Conservation (phyloP, 768 basidiomycete species). For the Tubosaeta brunneosetosa region DNA sequence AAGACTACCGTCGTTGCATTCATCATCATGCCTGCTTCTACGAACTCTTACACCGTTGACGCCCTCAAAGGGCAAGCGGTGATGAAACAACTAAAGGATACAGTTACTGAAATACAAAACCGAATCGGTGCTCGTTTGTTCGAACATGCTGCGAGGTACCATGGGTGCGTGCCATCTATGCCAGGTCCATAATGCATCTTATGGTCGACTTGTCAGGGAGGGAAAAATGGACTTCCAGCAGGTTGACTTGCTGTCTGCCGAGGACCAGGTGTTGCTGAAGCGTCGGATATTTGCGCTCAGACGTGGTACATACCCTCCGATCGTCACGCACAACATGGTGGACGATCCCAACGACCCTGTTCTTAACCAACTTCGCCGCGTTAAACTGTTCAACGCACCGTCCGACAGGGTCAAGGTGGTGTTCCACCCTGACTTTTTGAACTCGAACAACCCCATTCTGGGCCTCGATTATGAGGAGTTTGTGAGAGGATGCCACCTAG, state of each 20-base stretch:
- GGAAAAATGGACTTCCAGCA: constrained; percentile 70
- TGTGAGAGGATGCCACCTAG: constrained; percentile 94
- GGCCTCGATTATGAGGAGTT: constrained; percentile 99
- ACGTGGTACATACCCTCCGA: constrained; percentile 88
- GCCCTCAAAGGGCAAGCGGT: constrained; percentile 97
- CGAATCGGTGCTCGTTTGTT: constrained; percentile 89
- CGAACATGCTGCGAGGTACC: constrained; percentile 89
- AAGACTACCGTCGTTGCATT: constrained; percentile 91
- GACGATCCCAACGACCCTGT: constrained; percentile 93
- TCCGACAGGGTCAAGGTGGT: constrained; percentile 93
- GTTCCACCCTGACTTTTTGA: constrained; percentile 98
- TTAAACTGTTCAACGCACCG: constrained; percentile 87
- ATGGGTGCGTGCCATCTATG: constrained; percentile 55
- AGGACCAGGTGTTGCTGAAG: constrained; percentile 93
- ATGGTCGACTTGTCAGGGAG: constrained; percentile 42
- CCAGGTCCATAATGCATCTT: background rate
- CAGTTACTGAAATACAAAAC: constrained; percentile 92
- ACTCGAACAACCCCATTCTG: constrained; percentile 95
- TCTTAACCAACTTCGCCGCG: constrained; percentile 89
- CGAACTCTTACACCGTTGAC: constrained; percentile 95
- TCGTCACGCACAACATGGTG: constrained; percentile 98
- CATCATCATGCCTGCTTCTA: constrained; percentile 97
- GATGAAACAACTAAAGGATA: constrained; percentile 93
- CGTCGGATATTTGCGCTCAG: constrained; percentile 95
- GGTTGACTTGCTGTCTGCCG: constrained; percentile 75